phyloP scores from a whole-genome alignment of 345 rosid species.

The Brassica rapa region DNA sequence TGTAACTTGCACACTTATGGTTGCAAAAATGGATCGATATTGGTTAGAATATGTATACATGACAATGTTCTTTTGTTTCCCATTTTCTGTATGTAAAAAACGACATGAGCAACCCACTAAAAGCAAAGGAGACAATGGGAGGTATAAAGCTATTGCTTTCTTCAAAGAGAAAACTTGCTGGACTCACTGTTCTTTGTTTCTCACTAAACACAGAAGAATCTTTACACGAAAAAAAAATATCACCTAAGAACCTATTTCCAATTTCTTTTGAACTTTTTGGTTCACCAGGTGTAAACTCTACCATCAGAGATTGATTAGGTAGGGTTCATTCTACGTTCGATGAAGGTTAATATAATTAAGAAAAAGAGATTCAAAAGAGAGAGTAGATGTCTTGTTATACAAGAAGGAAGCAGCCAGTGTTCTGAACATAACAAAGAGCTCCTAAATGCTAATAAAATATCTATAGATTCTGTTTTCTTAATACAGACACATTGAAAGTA shows the following conservation, averaged over 20 bases:
- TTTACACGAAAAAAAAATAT: too few species aligned
- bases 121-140: too few species aligned
- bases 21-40: too few species aligned
- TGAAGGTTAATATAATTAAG: not conserved
- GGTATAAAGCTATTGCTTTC: too few species aligned
- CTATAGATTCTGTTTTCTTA: constrained; percentile 26
- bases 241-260: not conserved
- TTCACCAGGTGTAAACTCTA: not conserved
- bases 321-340: not conserved
- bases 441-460: constrained; percentile 31
- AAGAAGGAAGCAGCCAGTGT: constrained; percentile 35
- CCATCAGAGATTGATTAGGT: not conserved
- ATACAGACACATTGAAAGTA: constrained; percentile 28
- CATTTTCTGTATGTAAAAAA: too few species aligned
- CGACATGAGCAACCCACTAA: too few species aligned
- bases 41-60: too few species aligned
- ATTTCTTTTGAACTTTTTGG: not conserved
- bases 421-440: constrained; percentile 31
- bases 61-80: too few species aligned
- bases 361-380: not conserved
- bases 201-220: not conserved
- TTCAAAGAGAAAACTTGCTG: not conserved
- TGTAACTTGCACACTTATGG: too few species aligned
- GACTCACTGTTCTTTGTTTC: not conserved
- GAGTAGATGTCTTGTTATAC: constrained; percentile 36